Evolutionary conservation across 139 green algal species (phyloP).

Genomic region (Chlorella sp.): DNA sequence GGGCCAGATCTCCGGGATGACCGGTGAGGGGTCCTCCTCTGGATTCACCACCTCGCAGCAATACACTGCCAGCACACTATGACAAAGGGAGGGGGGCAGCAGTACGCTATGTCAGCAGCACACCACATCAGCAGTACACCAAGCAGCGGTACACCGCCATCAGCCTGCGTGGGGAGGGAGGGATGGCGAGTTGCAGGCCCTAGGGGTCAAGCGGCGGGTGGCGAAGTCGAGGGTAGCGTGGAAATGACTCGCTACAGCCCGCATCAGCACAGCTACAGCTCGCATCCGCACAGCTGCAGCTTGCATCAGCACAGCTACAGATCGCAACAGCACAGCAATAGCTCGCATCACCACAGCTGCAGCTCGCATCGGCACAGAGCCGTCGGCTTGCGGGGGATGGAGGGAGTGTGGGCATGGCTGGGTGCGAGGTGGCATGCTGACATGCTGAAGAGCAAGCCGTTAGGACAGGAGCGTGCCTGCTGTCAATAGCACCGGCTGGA

Average conservation of each 20-base stretch:
- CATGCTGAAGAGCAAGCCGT: too few species aligned
- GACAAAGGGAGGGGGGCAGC: neutral
- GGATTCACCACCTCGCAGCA: constrained; percentile 53
- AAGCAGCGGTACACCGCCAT: constrained; percentile 58
- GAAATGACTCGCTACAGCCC: too few species aligned
- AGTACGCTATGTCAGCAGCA: too few species aligned
- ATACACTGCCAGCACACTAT: constrained; percentile 56
- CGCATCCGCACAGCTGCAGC: too few species aligned
- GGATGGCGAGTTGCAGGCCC: neutral
- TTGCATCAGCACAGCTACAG: too few species aligned
- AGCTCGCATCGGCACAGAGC: too few species aligned
- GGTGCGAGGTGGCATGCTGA: neutral
- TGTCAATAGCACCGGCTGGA: neutral
- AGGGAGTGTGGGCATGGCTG: neutral
- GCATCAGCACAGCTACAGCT: too few species aligned
- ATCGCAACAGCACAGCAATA: too few species aligned
- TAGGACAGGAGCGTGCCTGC: neutral
- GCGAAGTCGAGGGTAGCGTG: too few species aligned
- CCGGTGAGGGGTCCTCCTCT: constrained; percentile 30
- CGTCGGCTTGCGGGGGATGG: neutral
- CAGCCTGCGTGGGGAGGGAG: neutral
- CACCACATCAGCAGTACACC: too few species aligned
- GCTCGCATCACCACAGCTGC: too few species aligned
- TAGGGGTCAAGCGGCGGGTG: too few species aligned
- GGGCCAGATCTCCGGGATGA: constrained; percentile 58